These are phyloP conservation scores for Aspergillus heteromorphus DNA, from an alignment of 495 filamentous ascomycete genomes.

Conservation along the genomic window DNA sequence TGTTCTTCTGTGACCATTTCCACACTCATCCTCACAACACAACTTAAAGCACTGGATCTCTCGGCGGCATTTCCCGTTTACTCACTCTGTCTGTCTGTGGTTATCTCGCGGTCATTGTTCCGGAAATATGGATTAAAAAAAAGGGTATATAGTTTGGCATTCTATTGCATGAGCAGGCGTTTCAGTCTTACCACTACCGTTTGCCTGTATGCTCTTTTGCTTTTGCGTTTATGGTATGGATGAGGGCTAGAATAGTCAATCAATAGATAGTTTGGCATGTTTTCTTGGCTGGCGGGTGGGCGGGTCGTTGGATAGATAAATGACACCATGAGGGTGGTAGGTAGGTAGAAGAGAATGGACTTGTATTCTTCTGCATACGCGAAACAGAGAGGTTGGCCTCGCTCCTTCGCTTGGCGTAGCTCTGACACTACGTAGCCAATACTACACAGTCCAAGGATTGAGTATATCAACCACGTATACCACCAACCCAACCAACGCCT, in stretches of 20 bases:
- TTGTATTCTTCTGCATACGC: neutral
- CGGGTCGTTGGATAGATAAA: neutral
- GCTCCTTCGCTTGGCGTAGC: no score
- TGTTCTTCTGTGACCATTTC: conserved; percentile 12
- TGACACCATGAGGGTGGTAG: no score
- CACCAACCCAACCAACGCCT: no score
- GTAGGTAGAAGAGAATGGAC: neutral
- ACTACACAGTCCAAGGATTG: no score
- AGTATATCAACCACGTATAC: no score
- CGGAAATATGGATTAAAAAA: conserved; percentile 6
- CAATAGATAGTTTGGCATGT: neutral
- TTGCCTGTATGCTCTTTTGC: neutral
- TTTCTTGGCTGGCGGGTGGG: neutral
- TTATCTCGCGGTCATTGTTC: neutral
- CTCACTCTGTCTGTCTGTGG: neutral
- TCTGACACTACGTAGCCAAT: no score
- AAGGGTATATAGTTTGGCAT: conserved; percentile 17
- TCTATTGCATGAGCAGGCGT: conserved; percentile 13
- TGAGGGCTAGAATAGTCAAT: neutral
- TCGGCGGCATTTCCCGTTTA: neutral
- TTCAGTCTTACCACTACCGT: neutral
- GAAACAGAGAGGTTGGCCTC: no score
- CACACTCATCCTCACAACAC: neutral
- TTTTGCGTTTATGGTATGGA: neutral
- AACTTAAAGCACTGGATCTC: neutral